Evolutionary conservation across 805 yeast species (phyloP), one percentile per base, ranked within the genome.

Genomic region (Wickerhamiella australiensis): DNA sequence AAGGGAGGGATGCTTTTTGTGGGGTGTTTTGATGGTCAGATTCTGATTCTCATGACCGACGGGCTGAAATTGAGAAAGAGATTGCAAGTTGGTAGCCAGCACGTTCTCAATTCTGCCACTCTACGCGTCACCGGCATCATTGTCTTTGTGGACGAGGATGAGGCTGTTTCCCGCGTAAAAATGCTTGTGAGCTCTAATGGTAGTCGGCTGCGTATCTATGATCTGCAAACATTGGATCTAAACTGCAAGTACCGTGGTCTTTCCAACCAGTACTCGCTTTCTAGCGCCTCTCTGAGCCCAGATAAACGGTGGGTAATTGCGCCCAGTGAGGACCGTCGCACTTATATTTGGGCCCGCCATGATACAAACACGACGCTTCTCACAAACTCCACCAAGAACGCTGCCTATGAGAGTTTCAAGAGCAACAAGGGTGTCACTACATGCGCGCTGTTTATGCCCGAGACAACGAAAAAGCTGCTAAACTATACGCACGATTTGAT

Each of bases 261-360:
- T 50, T 73, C 76, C 29, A 86, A 85, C 62, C 74, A 73, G 49
- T 75, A 79, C 42, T 77, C 90, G 4, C 86, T 85, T 38, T 82
- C 84, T 46, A 70, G 71, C 11, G 95, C 95, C 0, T 65, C 76
- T 0, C 59, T 75, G 2, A 76, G 80, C 21, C 85, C 77, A 47
- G 79, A 79, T 56, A 65, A 70, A 47, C 59, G 66, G 11, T 76
- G 75, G 58, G 73, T 87, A 5, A 72, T 87, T 7, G 72, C 83
- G 6, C 95, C 95, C 0, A 82, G 94, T 11, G 96, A 88, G 61
- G 92, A 88, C 65, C 85, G 84, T 56, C 79, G 87, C 79, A 76
- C 84, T 12, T 88, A 87, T 59, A 67, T 85, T 11, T 90, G 97
- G 97, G 73, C 74, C 50, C 63, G 73, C 40, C 51, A 43, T 12